phyloP scores from a whole-genome alignment of 1,284 basidiomycete genomes.

The Pseudozyma thailandica region DNA sequence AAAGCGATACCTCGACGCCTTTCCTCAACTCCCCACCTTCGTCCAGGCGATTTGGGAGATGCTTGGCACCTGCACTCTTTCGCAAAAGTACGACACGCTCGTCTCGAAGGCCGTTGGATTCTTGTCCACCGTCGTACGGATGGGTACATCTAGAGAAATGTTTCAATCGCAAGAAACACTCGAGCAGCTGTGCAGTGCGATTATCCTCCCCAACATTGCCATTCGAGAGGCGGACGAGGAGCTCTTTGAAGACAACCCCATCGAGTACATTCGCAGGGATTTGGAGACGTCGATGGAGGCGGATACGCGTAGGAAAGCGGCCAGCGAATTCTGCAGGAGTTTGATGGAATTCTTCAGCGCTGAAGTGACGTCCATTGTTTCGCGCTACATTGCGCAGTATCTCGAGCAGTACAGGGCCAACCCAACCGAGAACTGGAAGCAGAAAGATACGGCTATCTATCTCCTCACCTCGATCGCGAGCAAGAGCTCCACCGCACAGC shows the following conservation, averaged over 20 bases:
- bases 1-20: conserved; percentile 88
- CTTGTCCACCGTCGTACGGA: conserved; percentile 84
- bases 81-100: conserved; percentile 83
- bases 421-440: conserved; percentile 82
- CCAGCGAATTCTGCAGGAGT: conserved; percentile 89
- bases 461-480: conserved; percentile 90
- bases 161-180: conserved; percentile 78
- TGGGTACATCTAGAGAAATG: conserved; percentile 73
- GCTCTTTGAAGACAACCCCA: conserved; percentile 95
- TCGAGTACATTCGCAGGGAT: conserved; percentile 93
- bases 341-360: conserved; percentile 82
- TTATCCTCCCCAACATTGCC: conserved; percentile 90
- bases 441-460: conserved; percentile 96
- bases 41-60: conserved; percentile 93
- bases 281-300: conserved; percentile 74
- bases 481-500: conserved; percentile 78
- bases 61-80: conserved; percentile 78
- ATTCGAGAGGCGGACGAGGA: conserved; percentile 91
- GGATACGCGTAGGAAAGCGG: conserved; percentile 87
- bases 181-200: conserved; percentile 83
- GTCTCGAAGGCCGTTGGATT: conserved; percentile 93
- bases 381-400: conserved; percentile 82
- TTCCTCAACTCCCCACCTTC: conserved; percentile 81
- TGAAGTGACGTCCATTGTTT: conserved; percentile 85
- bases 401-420: conserved; percentile 75